Percentiles rank a stretch among this genome's conserved stretches.
phyloP scores from a whole-genome alignment of 306 rosid genomes.

The Psophocarpus tetragonolobus region DNA sequence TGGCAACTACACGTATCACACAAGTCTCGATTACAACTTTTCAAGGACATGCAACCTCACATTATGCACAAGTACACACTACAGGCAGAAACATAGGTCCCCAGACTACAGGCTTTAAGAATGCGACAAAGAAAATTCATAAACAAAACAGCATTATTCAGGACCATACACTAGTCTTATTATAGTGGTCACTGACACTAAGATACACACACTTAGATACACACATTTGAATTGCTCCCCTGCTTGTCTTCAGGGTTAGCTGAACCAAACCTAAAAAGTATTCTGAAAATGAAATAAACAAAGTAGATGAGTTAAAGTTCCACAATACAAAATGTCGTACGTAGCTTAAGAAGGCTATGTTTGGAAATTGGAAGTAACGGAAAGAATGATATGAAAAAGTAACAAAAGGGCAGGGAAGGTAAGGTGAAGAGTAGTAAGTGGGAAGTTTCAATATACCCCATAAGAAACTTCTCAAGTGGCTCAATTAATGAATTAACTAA shows the following conservation, averaged over 20 bases:
- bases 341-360: background rate
- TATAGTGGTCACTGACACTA: no score
- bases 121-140: background rate
- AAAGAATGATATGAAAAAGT: background rate
- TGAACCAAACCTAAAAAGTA: background rate
- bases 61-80: background rate
- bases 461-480: background rate
- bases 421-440: no score
- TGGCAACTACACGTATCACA: background rate
- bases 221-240: background rate
- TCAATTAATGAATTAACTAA: background rate
- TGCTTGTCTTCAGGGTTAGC: background rate
- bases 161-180: background rate
- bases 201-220: background rate
- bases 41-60: background rate
- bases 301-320: background rate
- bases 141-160: conserved; percentile 15
- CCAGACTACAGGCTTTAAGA: background rate
- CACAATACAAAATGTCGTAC: background rate
- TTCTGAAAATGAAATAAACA: background rate
- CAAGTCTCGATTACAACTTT: background rate
- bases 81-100: background rate
- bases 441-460: background rate
- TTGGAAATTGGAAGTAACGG: background rate
- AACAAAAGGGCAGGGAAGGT: background rate